Conservation (phyloP, 2,329 filamentous ascomycete genomes). For the Trichoderma gracile region DNA sequence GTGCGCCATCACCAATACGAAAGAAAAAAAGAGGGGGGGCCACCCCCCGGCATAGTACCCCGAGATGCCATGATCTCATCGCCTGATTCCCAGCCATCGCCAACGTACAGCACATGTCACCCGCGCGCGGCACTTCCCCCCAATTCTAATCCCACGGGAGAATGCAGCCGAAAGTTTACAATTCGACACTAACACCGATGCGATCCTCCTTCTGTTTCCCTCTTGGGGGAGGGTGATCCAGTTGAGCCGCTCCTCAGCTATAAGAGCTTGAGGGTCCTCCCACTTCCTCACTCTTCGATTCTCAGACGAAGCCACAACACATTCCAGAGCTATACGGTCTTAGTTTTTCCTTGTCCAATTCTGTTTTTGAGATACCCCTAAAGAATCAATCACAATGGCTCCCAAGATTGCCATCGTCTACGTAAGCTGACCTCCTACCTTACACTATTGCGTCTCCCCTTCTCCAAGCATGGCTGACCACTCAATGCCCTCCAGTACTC, state of each 20-base stretch:
- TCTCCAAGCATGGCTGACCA: background rate
- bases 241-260: constrained; percentile 26
- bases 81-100: background rate
- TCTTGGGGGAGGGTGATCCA: background rate
- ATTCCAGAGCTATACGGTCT: background rate
- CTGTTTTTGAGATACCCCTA: constrained; percentile 18
- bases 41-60: background rate
- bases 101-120: background rate
- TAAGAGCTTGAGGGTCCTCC: constrained; percentile 30
- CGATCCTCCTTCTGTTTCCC: background rate
- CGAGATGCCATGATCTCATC: constrained; percentile 11
- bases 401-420: constrained; percentile 90
- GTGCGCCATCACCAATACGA: background rate
- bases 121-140: background rate
- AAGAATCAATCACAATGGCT: constrained; percentile 63
- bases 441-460: background rate
- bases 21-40: background rate
- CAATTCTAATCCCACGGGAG: background rate
- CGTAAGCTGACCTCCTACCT: constrained; percentile 57
- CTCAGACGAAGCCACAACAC: constrained; percentile 7
- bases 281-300: constrained; percentile 16
- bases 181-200: constrained; percentile 10
- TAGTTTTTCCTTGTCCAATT: constrained; percentile 20
- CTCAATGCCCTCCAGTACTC: constrained; percentile 66
- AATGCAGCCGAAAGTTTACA: constrained; percentile 7